Base-by-base conservation (phyloP, 768 basidiomycete genomes). In the Leccinellum albellum region DNA sequence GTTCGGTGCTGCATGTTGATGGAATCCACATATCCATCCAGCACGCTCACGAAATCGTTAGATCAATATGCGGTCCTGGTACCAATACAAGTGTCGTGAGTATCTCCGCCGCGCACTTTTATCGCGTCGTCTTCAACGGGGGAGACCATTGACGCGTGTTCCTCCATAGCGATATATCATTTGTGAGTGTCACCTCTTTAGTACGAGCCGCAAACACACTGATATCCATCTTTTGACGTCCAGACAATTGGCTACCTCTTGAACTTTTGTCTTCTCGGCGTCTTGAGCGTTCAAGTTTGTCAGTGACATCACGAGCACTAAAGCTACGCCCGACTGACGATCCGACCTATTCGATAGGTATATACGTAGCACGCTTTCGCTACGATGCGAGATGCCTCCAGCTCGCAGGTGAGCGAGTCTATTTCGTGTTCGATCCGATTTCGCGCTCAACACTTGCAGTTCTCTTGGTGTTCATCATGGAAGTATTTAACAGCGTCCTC, bases 21-120 rank as follows among this genome's bases (percentile, higher is more conserved):
- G 51, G 10, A 14, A 46, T 20, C 1, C 20, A 28, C 26, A 5
- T 15, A 6, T 21, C 33, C 20, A 47, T 52, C n/a, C 20, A 52
- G 54, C 21, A 24, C 10, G 35, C 15, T 4, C 4, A 50, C 21
- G 15, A 28, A 28, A n/a, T 20, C 35, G 13, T 10, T 24, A 8
- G 21, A 40, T 28, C 33, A 35, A 50, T 42, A 52, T 45, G 31
- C 35, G 21, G 24, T 57, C 29, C 26, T 49, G 17, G 59, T 58
- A 20, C 26, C 51, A 50, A 37, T 53, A 33, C 37, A 60, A n/a
- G 32, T 60, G 2, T 57, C 56, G 59, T 60, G 37, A 57, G 59
- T 53, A n/a, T 26, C 21, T 40, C 5, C 5, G 5, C 13, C 20
- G 13, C 28, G 26, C 37, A 53, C 35, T 6, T 14, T 7, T 31